Conservation (phyloP, 1,139 yeast species). For the Hanseniaspora uvarum region DNA sequence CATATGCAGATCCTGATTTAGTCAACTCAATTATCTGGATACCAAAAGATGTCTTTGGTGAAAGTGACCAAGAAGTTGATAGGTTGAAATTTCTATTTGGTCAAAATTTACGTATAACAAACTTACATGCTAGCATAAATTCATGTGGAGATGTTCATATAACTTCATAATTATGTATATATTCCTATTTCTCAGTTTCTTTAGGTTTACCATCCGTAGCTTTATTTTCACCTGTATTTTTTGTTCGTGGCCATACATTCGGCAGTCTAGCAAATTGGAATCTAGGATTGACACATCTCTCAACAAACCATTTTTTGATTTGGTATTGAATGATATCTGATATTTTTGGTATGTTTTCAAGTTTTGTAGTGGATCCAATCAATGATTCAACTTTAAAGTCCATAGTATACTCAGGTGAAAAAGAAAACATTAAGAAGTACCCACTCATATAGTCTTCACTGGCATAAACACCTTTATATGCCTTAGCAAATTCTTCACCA, state of each 20-base stretch:
- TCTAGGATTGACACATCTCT: slow-evolving; percentile 86
- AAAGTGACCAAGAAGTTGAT: slow-evolving; percentile 5
- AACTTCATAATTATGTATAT: not conserved
- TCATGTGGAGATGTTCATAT: slow-evolving; percentile 3
- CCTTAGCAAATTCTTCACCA: slow-evolving; percentile 40
- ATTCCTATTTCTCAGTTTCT: not conserved
- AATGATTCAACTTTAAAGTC: slow-evolving; percentile 78
- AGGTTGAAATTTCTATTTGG: slow-evolving; percentile 9
- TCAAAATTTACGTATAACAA: slow-evolving; percentile 13
- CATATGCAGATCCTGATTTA: slow-evolving; percentile 1
- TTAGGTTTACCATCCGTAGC: not conserved
- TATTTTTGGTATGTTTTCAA: slow-evolving; percentile 88
- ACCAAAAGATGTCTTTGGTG: slow-evolving; percentile 30
- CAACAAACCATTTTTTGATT: slow-evolving; percentile 80
- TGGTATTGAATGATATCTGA: slow-evolving; percentile 74
- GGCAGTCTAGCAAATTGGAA: slow-evolving; percentile 79
- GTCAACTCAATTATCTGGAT: slow-evolving; percentile 31
- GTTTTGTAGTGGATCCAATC: slow-evolving; percentile 83
- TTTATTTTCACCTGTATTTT: slow-evolving; percentile 45
- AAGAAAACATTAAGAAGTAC: slow-evolving; percentile 66
- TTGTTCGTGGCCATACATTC: slow-evolving; percentile 79
- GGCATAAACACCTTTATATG: slow-evolving; percentile 33
- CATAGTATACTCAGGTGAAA: slow-evolving; percentile 78
- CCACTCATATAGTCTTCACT: slow-evolving; percentile 29
- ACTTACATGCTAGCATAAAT: slow-evolving; percentile 17